Conservation (phyloP, 805 yeast species). For the Cyberlindnera nakhonratchasimensis region DNA sequence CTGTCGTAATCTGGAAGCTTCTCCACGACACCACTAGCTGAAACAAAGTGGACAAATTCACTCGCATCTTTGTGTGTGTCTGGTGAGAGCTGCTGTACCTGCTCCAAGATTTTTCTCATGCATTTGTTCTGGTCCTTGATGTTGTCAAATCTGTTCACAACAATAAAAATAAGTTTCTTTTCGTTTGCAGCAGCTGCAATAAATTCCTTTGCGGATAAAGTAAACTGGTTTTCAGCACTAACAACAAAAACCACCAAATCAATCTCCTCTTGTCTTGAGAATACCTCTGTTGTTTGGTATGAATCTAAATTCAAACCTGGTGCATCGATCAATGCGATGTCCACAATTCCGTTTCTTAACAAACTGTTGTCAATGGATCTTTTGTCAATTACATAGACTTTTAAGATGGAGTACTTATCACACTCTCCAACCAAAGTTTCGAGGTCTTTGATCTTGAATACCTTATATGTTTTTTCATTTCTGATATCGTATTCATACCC, state of each 20-base stretch:
- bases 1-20: constrained; percentile 35
- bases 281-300: constrained; percentile 90
- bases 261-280: constrained; percentile 94
- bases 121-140: constrained; percentile 82
- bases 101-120: constrained; percentile 71
- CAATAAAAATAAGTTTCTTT: constrained; percentile 88
- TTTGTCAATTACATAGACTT: constrained; percentile 76
- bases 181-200: constrained; percentile 88
- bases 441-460: constrained; percentile 50
- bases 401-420: constrained; percentile 67
- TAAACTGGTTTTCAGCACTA: constrained; percentile 93
- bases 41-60: constrained; percentile 93
- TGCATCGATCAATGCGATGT: constrained; percentile 90
- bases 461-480: constrained; percentile 65
- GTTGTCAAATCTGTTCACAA: constrained; percentile 87
- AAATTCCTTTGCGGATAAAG: constrained; percentile 91
- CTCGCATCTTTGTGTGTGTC: constrained; percentile 83
- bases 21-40: constrained; percentile 50
- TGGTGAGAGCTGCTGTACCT: constrained; percentile 81
- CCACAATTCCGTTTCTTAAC: constrained; percentile 85
- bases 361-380: constrained; percentile 67
- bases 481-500: constrained; percentile 38
- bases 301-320: constrained; percentile 95
- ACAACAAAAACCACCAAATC: constrained; percentile 96
- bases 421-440: constrained; percentile 69